Percentiles rank a stretch among this genome's conserved stretches.
phyloP scores from a whole-genome alignment of 192 early-diverging fungal species.

The Coemansia sp. region DNA sequence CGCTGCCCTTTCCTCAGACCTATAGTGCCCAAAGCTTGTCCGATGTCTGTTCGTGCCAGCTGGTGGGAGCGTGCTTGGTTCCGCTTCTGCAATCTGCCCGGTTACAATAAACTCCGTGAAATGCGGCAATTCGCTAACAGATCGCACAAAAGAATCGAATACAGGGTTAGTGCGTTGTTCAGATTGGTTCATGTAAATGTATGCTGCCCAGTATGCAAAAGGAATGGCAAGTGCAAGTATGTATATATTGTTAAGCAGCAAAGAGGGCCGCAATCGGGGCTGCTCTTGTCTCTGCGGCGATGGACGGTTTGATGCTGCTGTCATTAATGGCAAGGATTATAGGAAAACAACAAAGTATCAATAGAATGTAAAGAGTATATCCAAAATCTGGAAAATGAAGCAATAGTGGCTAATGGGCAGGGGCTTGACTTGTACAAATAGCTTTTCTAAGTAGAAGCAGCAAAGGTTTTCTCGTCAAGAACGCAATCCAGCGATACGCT shows the following conservation, averaged over 20 bases:
- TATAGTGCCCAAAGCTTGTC: slow-evolving; percentile 25
- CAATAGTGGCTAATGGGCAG: background rate
- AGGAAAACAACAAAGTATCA: background rate
- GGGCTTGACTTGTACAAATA: background rate
- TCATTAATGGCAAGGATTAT: background rate
- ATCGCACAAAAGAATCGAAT: background rate
- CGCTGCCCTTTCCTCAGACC: background rate
- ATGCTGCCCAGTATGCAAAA: slow-evolving; percentile 16
- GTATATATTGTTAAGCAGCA: slow-evolving; percentile 18
- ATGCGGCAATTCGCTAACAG: slow-evolving; percentile 9
- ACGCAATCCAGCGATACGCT: background rate
- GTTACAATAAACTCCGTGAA: slow-evolving; percentile 3
- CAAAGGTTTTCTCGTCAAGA: background rate
- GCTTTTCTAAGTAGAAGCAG: background rate
- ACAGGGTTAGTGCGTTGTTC: slow-evolving; percentile 9
- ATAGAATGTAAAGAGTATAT: background rate
- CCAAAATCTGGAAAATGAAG: background rate
- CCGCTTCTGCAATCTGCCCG: slow-evolving; percentile 4
- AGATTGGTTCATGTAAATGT: slow-evolving; percentile 9
- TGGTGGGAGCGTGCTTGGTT: background rate
- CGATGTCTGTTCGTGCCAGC: slow-evolving; percentile 15
- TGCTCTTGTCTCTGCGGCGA: background rate
- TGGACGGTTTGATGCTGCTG: background rate
- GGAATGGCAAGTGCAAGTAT: slow-evolving; percentile 20
- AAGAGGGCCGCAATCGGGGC: slow-evolving; percentile 6